phyloP scores from a whole-genome alignment of 2,329 filamentous ascomycete species.

The Penicillium hesseltinei region DNA sequence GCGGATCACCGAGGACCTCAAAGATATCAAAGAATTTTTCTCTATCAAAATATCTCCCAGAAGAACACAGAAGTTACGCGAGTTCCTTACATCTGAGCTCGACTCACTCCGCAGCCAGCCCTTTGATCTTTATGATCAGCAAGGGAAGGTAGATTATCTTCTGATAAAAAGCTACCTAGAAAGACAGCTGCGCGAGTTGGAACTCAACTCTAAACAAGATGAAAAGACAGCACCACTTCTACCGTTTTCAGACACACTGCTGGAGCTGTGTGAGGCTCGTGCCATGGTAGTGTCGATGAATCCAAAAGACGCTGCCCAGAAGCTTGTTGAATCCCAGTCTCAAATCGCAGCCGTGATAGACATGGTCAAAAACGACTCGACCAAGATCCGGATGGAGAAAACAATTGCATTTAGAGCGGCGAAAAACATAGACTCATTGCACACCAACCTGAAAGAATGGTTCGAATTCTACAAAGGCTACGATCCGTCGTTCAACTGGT shows the following conservation, averaged over 20 bases:
- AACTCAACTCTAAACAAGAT: slow-evolving; percentile 36
- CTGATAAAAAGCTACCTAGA: background rate
- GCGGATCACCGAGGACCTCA: background rate
- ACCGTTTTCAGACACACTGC: background rate
- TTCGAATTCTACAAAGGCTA: background rate
- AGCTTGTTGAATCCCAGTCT: background rate
- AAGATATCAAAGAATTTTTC: background rate
- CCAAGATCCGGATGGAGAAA: background rate
- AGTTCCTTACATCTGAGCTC: background rate
- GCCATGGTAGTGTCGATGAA: background rate
- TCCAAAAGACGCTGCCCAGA: background rate
- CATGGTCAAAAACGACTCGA: background rate
- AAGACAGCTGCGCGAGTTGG: slow-evolving; percentile 22
- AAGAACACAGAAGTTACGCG: background rate
- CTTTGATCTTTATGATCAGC: background rate
- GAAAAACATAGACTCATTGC: background rate
- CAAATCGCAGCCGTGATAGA: background rate
- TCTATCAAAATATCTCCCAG: background rate
- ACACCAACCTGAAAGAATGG: background rate
- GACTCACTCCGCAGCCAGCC: background rate
- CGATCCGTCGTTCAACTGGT: background rate
- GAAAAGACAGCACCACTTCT: background rate
- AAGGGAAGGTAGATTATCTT: background rate
- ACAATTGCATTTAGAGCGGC: background rate
- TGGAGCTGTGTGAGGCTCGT: background rate